Conservation (phyloP, 2,329 filamentous ascomycete genomes). For the Bipolaris zeicola region DNA sequence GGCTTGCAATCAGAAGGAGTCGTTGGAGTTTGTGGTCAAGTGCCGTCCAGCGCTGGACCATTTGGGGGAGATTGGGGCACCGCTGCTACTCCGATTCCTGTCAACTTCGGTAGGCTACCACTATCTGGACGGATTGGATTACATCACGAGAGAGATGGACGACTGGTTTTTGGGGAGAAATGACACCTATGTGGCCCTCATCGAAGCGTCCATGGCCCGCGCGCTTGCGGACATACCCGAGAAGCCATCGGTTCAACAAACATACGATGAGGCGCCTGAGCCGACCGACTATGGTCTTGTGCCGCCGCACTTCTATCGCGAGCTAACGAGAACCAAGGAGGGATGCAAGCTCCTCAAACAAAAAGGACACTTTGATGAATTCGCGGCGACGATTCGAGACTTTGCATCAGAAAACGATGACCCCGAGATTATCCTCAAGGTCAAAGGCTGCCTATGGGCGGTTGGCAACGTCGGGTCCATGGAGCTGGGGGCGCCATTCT, state of each 20-base stretch:
- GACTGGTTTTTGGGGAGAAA: slow-evolving; percentile 99
- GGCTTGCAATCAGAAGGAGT: slow-evolving; percentile 89
- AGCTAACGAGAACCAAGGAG: slow-evolving; percentile 89
- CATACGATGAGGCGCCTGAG: slow-evolving; percentile 54
- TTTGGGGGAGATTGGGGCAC: slow-evolving; percentile 93
- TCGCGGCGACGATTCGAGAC: slow-evolving; percentile 85
- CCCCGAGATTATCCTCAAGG: slow-evolving; percentile 82
- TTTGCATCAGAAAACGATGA: slow-evolving; percentile 86
- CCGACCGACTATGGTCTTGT: slow-evolving; percentile 64
- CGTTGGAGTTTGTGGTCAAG: slow-evolving; percentile 94
- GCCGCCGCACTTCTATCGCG: slow-evolving; percentile 97
- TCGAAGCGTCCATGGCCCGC: slow-evolving; percentile 92
- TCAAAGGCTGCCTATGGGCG: slow-evolving; percentile 97
- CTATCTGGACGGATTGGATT: slow-evolving; percentile 94
- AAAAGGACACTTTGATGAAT: slow-evolving; percentile 96
- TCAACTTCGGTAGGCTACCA: slow-evolving; percentile 97
- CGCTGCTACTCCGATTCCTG: slow-evolving; percentile 86
- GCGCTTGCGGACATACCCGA: slow-evolving; percentile 71
- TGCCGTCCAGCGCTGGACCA: slow-evolving; percentile 94
- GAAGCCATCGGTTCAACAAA: slow-evolving; percentile 56
- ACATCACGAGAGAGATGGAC: slow-evolving; percentile 99
- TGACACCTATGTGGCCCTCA: slow-evolving; percentile 90
- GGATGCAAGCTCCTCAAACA: slow-evolving; percentile 87
- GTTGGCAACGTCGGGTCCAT: slow-evolving; percentile 98
- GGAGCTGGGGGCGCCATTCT: slow-evolving; percentile 92